Evolutionary conservation across 163 green algal species (phyloP).

Genomic region (Volvox carteri): DNA sequence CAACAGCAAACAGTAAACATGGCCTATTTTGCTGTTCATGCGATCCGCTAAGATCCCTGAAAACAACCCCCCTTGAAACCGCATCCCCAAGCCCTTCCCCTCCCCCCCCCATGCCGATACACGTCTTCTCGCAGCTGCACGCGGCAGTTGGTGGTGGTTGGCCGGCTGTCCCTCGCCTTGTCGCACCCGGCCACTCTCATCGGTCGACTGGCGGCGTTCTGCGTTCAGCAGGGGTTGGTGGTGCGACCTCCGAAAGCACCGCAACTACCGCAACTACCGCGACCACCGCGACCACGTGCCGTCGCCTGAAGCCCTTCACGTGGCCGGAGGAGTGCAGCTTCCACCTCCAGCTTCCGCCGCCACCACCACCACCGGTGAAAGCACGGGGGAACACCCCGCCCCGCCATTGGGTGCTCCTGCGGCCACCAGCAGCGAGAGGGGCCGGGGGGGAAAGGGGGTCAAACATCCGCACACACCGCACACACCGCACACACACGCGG

Average conservation of each 20-base stretch:
- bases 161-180: conserved; percentile 23
- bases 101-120: background rate
- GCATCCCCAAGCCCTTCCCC: background rate
- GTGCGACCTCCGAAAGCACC: background rate
- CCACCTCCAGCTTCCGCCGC: background rate
- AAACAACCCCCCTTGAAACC: too few relatives aligned
- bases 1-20: background rate
- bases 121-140: conserved; percentile 28
- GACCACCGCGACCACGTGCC: background rate
- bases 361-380: background rate
- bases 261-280: background rate
- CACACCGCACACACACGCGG: too few relatives aligned
- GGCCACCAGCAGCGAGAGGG: background rate
- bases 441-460: too few relatives aligned
- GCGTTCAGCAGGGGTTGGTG: background rate
- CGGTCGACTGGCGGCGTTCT: conserved; percentile 22
- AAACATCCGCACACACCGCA: too few relatives aligned
- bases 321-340: too few relatives aligned
- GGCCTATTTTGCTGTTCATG: background rate
- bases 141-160: conserved; percentile 36
- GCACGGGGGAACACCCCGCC: too few relatives aligned
- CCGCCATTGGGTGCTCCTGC: background rate
- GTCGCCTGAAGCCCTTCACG: background rate
- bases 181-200: conserved; percentile 31
- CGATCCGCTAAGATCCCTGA: background rate